Evolutionary conservation across 805 yeast species (phyloP), one percentile per base, ranked within the genome.

Genomic region (Starmerella bombi): DNA sequence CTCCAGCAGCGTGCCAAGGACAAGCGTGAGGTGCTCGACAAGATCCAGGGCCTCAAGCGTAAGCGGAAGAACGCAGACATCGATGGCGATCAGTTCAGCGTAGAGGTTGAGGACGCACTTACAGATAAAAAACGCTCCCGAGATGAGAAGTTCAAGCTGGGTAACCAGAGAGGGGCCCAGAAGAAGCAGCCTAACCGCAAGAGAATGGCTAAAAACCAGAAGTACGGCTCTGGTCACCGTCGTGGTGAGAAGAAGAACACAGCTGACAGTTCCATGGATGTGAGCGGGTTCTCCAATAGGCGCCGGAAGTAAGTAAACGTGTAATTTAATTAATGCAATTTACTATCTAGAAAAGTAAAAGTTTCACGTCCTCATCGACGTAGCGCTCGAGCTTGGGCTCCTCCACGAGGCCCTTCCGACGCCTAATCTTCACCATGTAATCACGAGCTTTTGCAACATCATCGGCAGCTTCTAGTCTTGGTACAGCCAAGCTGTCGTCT

Each of bases 1-100:
- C 69, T 86, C 56, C 95, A 86, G 65, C 83, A 81, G 54, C 80
- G 97, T 65, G 93, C 83, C 59, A 78, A 81, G 67, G 91, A 85
- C 54, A 88, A 88, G 78, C 75, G 74, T 58, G 94, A 84, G 19
- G 77, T 94, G 17, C 63, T 88, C 51, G 94, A 86, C 19, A 81
- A 80, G 66, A 83, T 88, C 61, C 86, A 85, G 63, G 70, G 81
- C n/a, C 71, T 91, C 56, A 84, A 83, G 71, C 77, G 80, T 59
- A 86, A 84, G 74, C 76, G 94, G 65, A 76, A 76, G 55, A 71
- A 74, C 47, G 74, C 77, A 49, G 94, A 80, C 51, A 72, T 82
- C 29, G 67, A 70, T 35, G 67, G 70, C 48, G 84, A 77, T 51
- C 86, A 78, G 51, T 86, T 88, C 61, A 84, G 81, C 58, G 80